phyloP scores from a whole-genome alignment of 208 protist genomes.

The Trichomonas gallinae region DNA sequence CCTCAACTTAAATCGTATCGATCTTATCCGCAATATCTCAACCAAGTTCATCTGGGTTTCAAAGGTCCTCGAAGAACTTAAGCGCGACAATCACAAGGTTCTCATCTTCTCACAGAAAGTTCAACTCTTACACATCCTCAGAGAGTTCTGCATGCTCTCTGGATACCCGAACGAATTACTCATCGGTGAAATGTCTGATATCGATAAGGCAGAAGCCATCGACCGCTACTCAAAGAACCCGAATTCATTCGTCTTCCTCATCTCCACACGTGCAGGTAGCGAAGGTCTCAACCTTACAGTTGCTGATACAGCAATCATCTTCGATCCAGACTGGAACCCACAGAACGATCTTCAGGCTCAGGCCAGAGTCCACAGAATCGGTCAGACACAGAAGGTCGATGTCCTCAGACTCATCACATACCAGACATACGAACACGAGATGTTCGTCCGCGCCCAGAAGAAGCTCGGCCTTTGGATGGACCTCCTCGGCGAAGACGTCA shows the following conservation, averaged over 20 bases:
- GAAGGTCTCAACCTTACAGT: conserved; percentile 58
- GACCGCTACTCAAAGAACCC: not conserved
- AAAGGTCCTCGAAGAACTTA: conserved; percentile 43
- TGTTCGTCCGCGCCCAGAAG: conserved; percentile 62
- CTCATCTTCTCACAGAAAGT: not conserved
- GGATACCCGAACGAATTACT: not conserved
- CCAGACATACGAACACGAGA: conserved; percentile 75
- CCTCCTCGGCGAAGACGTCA: conserved; percentile 36
- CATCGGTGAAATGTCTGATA: not conserved
- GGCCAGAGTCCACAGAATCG: conserved; percentile 75
- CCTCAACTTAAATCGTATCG: not conserved
- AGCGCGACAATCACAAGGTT: conserved; percentile 50
- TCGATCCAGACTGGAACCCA: conserved; percentile 84
- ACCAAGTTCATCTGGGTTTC: conserved; percentile 32
- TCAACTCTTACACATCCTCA: not conserved
- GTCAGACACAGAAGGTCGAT: conserved; percentile 66
- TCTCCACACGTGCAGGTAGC: conserved; percentile 56
- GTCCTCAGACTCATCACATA: conserved; percentile 77
- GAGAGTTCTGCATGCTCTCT: not conserved
- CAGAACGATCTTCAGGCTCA: conserved; percentile 86
- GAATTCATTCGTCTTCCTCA: conserved; percentile 51
- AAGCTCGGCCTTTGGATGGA: conserved; percentile 66
- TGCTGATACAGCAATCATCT: conserved; percentile 59
- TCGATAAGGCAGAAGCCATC: not conserved
- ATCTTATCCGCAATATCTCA: not conserved